Base-by-base conservation (phyloP, 441 rosid species). In the Euphorbia neoarborescens region DNA sequence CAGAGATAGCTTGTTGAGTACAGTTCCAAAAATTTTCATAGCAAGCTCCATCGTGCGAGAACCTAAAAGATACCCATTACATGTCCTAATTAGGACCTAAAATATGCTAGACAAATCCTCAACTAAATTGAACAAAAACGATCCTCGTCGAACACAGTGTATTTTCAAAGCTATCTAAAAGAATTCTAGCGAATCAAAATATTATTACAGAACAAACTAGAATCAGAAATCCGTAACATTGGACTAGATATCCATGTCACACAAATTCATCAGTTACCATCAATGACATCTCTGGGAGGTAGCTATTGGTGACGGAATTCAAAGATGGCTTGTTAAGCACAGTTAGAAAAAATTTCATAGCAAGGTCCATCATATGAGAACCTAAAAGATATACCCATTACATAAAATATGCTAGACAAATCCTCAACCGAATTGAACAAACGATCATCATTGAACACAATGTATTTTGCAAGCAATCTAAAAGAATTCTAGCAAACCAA, bases 21-120 rank as follows among this genome's bases (percentile, higher is more conserved):
- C 61, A 78, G 84, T 66, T 50, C 80, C 92, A 68, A 88, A 72
- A 81, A 88, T 79, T 79, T 87, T 90, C 71, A 87, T 82, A 44
- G 89, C 89, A 74, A 88, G 88, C 78, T 88, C 91, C 91, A 89
- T 79, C 65, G 76, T 78, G 79, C 78, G 91, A 75, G 98, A 89
- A 66, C 90, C 97, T 90, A 79, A 65, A 74, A 68, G 79, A 74
- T n/a, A 77, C 28, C 62, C 32, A 30, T 35, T 12, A 48, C 38
- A 63, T 69, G 22, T 56, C 63, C 54, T n/a, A 48, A 30, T 74
- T 14, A 68, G 54, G 15, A 63, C 56, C 28, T 35, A 32, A 32
- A 68, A 68, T 13, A 24, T 7, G 62, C 34, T 24, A 27, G 50
- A 51, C 0, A 37, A 51, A 30, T 51, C 20, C 48, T 59, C 54